phyloP scores from a whole-genome alignment of 257 asterid genomes.

The Handroanthus guayacan region DNA sequence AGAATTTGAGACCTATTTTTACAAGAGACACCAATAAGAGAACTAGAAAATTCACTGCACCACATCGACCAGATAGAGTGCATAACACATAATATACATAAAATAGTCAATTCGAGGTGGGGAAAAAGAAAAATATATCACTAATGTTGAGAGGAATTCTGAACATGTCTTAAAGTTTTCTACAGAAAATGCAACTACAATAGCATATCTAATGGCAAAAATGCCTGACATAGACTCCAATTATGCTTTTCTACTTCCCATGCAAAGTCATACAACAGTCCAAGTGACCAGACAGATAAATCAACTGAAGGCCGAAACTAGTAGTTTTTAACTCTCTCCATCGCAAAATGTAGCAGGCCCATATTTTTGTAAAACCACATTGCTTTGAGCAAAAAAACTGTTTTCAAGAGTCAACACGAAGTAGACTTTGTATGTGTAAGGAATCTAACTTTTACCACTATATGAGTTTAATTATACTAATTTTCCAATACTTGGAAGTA shows the following conservation, averaged over 20 bases:
- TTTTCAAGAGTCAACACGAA: background rate
- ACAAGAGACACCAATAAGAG: conserved; percentile 21
- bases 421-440: background rate
- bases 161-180: background rate
- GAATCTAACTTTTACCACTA: background rate
- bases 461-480: background rate
- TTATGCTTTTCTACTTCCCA: conserved; percentile 4
- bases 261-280: background rate
- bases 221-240: background rate
- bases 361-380: background rate
- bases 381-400: background rate
- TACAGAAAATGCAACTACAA: background rate
- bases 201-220: background rate
- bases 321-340: background rate
- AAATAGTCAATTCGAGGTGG: background rate
- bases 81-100: background rate
- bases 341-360: conserved; percentile 4
- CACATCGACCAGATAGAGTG: conserved; percentile 8
- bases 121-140: conserved; percentile 10
- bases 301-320: background rate
- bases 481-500: background rate
- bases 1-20: conserved; percentile 5
- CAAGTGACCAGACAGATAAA: background rate
- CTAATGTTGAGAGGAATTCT: conserved; percentile 2
- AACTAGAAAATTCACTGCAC: conserved; percentile 10